A percentile compares a stretch with the other conserved stretches of the same genome.
Evolutionary conservation across 2,329 filamentous ascomycete genomes (phyloP).

Genomic region (Fusarium cicatricum): DNA sequence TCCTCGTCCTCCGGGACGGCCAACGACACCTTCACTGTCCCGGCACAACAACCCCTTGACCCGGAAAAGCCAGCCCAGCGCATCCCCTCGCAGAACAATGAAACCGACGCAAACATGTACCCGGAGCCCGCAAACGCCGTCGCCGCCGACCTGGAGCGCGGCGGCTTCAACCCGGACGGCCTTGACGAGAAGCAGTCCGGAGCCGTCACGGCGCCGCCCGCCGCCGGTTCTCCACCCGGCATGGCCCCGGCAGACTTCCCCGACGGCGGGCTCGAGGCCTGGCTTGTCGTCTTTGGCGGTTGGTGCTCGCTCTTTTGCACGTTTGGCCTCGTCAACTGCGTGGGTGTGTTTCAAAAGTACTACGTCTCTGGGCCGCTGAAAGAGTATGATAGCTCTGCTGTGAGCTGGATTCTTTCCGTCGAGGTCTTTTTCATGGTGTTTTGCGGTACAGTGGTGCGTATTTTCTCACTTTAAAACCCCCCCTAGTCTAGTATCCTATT

Average conservation of each 20-base stretch:
- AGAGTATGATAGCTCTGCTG: conserved; percentile 57
- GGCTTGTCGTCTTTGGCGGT: conserved; percentile 62
- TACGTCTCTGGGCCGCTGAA: conserved; percentile 60
- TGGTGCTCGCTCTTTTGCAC: conserved; percentile 55
- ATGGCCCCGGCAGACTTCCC: conserved; percentile 62
- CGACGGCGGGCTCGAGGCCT: conserved; percentile 65
- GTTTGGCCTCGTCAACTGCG: conserved; percentile 54
- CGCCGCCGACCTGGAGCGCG: conserved; percentile 41
- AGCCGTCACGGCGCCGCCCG: conserved; percentile 4
- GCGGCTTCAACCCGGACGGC: not conserved
- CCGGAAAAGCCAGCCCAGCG: conserved; percentile 18
- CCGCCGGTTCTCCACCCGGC: conserved; percentile 41
- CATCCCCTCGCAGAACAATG: conserved; percentile 17
- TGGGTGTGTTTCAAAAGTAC: conserved; percentile 67
- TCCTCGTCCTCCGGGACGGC: conserved; percentile 41
- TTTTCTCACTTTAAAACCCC: not conserved
- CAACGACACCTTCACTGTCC: conserved; percentile 33
- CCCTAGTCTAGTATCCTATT: not conserved
- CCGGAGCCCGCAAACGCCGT: conserved; percentile 44
- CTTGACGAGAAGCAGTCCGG: conserved; percentile 21
- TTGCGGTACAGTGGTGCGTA: conserved; percentile 56
- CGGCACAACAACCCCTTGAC: conserved; percentile 4
- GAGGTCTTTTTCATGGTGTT: conserved; percentile 60
- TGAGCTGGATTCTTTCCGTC: conserved; percentile 68
- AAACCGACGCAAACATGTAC: conserved; percentile 25